Evolutionary conservation across 495 filamentous ascomycete genomes (phyloP).

Genomic region (Daldinia decipiens): DNA sequence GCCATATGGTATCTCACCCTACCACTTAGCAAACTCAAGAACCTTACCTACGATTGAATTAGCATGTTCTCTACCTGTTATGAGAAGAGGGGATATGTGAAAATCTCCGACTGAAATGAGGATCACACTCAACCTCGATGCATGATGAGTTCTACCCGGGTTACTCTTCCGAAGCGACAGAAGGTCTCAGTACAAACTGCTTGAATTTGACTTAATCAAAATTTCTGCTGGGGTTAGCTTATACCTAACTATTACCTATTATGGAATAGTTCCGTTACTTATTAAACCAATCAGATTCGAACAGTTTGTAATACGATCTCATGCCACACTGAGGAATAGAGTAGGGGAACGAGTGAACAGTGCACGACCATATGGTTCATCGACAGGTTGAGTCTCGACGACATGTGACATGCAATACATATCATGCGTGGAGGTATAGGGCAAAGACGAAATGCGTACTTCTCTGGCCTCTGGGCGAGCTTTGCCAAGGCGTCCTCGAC

Average conservation of each 20-base stretch:
- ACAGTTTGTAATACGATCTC: background rate
- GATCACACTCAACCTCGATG: background rate
- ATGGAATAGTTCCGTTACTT: background rate
- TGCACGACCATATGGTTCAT: background rate
- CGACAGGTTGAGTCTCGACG: background rate
- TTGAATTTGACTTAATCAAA: background rate
- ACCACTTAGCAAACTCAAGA: background rate
- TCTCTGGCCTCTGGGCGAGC: background rate
- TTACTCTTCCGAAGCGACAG: background rate
- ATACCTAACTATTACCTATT: background rate
- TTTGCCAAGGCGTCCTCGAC: slow-evolving; percentile 11
- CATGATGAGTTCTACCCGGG: background rate
- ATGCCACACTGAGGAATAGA: background rate
- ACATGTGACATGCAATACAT: background rate
- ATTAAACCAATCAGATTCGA: background rate
- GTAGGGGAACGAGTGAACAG: background rate
- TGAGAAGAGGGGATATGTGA: background rate
- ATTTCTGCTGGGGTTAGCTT: background rate
- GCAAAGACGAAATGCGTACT: slow-evolving; percentile 13
- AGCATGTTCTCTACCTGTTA: background rate
- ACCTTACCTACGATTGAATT: slow-evolving; percentile 15
- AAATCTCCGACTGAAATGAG: background rate
- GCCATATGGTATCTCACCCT: background rate
- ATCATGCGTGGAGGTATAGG: background rate
- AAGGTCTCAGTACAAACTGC: background rate